Conservation (phyloP, 2,329 filamentous ascomycete genomes). For the Fusarium tjaetaba region DNA sequence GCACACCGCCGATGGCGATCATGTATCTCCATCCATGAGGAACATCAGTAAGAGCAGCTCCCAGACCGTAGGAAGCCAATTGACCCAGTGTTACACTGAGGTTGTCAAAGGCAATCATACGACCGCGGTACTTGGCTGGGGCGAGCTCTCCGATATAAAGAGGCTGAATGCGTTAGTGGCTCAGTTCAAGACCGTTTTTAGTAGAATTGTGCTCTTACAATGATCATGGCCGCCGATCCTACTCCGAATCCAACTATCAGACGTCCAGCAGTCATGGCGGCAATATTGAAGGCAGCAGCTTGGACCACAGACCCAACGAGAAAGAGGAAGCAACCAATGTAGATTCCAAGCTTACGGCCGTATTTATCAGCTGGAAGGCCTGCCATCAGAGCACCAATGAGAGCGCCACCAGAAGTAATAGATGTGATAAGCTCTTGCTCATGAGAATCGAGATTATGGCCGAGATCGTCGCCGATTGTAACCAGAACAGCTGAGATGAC, state of each 20-base stretch:
- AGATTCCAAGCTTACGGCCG: constrained; percentile 44
- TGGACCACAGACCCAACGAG: constrained; percentile 40
- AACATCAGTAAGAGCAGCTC: constrained; percentile 53
- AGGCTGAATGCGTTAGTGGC: constrained; percentile 3
- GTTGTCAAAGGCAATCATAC: constrained; percentile 60
- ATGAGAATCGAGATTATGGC: constrained; percentile 45
- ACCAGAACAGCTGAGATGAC: constrained; percentile 50
- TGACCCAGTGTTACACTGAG: constrained; percentile 56
- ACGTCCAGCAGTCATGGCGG: constrained; percentile 46
- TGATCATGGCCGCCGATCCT: constrained; percentile 58
- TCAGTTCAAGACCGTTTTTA: fast-evolving
- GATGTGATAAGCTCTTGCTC: too few species aligned
- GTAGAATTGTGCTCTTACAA: constrained; percentile 12
- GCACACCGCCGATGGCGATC: constrained; percentile 58
- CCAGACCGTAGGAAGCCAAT: constrained; percentile 51
- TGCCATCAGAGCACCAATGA: constrained; percentile 13
- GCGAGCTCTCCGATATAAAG: constrained; percentile 61
- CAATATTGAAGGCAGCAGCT: constrained; percentile 40
- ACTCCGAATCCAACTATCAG: constrained; percentile 59
- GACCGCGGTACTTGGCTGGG: constrained; percentile 60
- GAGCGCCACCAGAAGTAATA: too few species aligned
- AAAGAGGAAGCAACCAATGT: constrained; percentile 42
- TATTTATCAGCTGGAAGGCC: constrained; percentile 41
- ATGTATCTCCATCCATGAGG: constrained; percentile 59
- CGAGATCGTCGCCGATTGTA: constrained; percentile 46